phyloP scores from a whole-genome alignment of 2,329 filamentous ascomycete species.

The Boeremia exigua region DNA sequence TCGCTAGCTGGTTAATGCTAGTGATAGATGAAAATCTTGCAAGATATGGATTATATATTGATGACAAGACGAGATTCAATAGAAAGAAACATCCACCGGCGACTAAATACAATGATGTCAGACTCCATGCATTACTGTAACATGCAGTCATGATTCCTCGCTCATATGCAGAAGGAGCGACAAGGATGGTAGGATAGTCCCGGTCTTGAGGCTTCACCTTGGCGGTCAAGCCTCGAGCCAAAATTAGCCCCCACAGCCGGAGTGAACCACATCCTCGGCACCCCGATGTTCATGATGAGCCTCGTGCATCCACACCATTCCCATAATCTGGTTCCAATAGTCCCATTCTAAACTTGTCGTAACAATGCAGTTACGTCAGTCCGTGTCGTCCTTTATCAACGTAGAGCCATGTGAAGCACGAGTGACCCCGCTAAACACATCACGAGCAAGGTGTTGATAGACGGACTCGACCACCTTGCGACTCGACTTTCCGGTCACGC shows the following conservation, averaged over 20 bases:
- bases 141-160: no score
- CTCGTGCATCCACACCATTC: conserved; percentile 12
- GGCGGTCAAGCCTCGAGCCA: background rate
- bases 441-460: background rate
- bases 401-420: background rate
- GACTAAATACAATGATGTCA: no score
- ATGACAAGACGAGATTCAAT: no score
- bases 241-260: conserved; percentile 16
- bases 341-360: conserved; percentile 14
- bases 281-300: background rate
- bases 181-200: no score
- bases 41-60: background rate
- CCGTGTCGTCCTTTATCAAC: background rate
- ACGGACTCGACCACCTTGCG: conserved; percentile 12
- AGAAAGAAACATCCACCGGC: no score
- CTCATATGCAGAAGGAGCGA: no score
- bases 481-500: background rate
- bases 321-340: conserved; percentile 11
- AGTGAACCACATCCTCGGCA: conserved; percentile 7
- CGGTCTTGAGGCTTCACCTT: no score
- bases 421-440: background rate
- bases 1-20: conserved; percentile 13
- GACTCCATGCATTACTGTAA: no score
- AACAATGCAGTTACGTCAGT: background rate
- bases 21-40: conserved; percentile 5